phyloP scores from a whole-genome alignment of 2,329 filamentous ascomycete genomes.

The Colletotrichum sp. region DNA sequence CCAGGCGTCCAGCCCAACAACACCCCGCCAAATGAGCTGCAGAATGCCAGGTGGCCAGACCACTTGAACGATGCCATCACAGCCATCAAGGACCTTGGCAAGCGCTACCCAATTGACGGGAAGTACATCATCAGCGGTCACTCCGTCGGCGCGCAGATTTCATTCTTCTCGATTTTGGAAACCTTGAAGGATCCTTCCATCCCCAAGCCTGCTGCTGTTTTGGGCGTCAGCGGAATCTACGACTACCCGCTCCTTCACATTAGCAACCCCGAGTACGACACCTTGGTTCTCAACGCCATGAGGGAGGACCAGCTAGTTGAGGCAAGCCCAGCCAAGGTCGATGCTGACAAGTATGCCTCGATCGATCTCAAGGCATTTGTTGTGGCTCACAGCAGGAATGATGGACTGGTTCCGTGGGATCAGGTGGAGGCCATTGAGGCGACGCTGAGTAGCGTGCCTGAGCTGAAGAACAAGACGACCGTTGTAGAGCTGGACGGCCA shows the following conservation, averaged over 20 bases:
- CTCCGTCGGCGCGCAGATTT: slow-evolving; percentile 13
- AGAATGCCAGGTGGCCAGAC: slow-evolving; percentile 11
- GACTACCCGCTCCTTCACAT: slow-evolving; percentile 60
- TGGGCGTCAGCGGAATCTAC: slow-evolving; percentile 71
- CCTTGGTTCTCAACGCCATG: slow-evolving; percentile 67
- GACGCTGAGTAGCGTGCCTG: background rate
- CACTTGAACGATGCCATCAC: slow-evolving; percentile 3
- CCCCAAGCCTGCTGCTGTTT: slow-evolving; percentile 49
- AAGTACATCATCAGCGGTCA: slow-evolving; percentile 10
- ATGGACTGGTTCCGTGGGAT: slow-evolving; percentile 5
- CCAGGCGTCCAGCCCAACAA: slow-evolving; percentile 12
- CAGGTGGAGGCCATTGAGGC: background rate
- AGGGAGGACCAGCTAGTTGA: slow-evolving; percentile 47
- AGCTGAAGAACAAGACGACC: background rate
- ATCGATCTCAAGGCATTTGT: background rate
- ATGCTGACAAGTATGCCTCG: slow-evolving; percentile 17
- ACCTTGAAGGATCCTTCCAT: background rate
- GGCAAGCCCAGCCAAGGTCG: slow-evolving; percentile 57
- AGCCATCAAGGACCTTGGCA: slow-evolving; percentile 1
- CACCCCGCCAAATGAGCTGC: background rate
- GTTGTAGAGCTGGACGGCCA: background rate
- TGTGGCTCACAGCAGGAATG: slow-evolving; percentile 7
- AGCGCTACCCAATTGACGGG: background rate
- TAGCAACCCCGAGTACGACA: slow-evolving; percentile 55
- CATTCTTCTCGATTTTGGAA: background rate